Base-by-base conservation (phyloP, 2,329 filamentous ascomycete species). In the Hypoxylon rubiginosum region DNA sequence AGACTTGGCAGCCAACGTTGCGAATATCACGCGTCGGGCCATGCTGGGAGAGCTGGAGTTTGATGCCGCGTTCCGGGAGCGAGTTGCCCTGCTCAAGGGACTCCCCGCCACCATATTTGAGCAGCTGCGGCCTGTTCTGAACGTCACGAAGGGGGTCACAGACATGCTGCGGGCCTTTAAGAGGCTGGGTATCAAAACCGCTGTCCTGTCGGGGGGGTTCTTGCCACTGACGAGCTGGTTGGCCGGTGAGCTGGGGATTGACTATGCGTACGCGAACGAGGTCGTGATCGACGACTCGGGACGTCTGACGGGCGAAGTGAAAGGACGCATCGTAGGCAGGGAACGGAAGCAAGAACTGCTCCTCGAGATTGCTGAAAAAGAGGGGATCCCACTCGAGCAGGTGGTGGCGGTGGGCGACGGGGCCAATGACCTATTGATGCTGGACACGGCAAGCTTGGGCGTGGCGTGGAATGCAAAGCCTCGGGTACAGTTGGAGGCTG, bases 11-110 rank as follows among this genome's bases (percentile, higher is more conserved):
- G 89, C 89, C 57, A 84, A 92, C 73, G 95, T 99, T 41, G 92
- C 93, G 9, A 89, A 91, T 73, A 98, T 99, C 72, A 99, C 96
- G 0, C 91, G 91, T 64, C 91, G 94, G 34, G 95, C 96, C 36
- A 99, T 99, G 96, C 90, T 95, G 71, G 96, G 96, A 65, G 94
- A 98, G 82, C 85, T 98, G 36, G 94, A 97, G 78, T 99, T 99
- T 73, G 90, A 94, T 56, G 87, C 88, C 0, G 94, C 92, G 0
- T 89, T 99, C 75, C 89, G 90, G 62, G 92, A 92, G 77, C 88
- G 96, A 19, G 93, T 97, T 28, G 86, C 86, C 43, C 84, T 98
- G 46, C 86, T 99, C 43, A 91, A 91, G 73, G 95, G 94, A 32
- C 89, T 97, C 7, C 89, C 92, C 0, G 89, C 86, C 9, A 88